A percentile compares a stretch with the other conserved stretches of the same genome.
Evolutionary conservation across 352 stramenopile species (phyloP).

Genomic region (Pelagophyceae sp.): DNA sequence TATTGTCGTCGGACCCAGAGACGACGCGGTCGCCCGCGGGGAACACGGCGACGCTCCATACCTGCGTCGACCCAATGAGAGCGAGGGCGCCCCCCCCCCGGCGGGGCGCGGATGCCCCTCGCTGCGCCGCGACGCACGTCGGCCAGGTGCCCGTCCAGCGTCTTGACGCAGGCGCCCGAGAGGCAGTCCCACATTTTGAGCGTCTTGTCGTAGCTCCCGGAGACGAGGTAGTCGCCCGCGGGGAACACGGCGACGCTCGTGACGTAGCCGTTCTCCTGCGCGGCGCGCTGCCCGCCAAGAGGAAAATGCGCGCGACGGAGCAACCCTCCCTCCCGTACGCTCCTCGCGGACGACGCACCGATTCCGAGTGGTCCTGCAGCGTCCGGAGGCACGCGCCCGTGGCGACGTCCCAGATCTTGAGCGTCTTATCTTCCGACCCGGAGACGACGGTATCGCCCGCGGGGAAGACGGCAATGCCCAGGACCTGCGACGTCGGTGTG

Average conservation of each 20-base stretch:
- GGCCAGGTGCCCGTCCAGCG: not conserved
- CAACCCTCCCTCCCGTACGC: too few species aligned
- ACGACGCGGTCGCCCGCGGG: slow-evolving; percentile 23
- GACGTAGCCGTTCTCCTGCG: too few species aligned
- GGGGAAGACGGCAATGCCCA: slow-evolving; percentile 18
- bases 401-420: slow-evolving; percentile 1
- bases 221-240: not conserved
- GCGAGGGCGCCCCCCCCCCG: too few species aligned
- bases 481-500: too few species aligned
- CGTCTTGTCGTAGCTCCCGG: not conserved
- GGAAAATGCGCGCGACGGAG: too few species aligned
- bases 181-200: not conserved
- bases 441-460: slow-evolving; percentile 24
- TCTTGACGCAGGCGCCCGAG: not conserved
- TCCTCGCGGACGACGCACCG: too few species aligned
- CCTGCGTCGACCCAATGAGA: too few species aligned
- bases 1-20: slow-evolving; percentile 17
- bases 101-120: too few species aligned
- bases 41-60: slow-evolving; percentile 17
- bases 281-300: too few species aligned
- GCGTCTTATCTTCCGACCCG: not conserved
- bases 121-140: too few species aligned
- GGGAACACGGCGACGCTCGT: slow-evolving; percentile 16
- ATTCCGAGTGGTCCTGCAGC: not conserved
- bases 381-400: not conserved